A percentile compares a stretch with the other conserved stretches of the same genome.
Evolutionary conservation across 768 basidiomycete species (phyloP).

Genomic region (Tylopilus sp.): DNA sequence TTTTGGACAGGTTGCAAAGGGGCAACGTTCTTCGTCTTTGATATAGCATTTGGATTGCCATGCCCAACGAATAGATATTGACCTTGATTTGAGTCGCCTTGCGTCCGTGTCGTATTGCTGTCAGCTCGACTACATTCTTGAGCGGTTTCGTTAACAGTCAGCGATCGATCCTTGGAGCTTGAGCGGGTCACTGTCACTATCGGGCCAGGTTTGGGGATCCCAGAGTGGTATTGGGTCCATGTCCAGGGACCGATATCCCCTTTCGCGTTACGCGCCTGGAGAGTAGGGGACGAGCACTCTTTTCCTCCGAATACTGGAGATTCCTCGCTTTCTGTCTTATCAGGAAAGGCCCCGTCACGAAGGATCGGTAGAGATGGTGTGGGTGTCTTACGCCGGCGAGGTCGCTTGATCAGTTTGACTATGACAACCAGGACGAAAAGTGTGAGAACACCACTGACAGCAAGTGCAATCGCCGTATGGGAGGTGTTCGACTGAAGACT

Average conservation of each 20-base stretch:
- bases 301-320: conserved; percentile 80
- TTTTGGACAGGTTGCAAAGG: conserved; percentile 42
- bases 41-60: conserved; percentile 19
- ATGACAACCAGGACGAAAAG: conserved; percentile 48
- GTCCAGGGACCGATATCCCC: conserved; percentile 47
- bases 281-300: conserved; percentile 47
- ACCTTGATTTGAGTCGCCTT: conserved; percentile 6
- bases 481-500: conserved; percentile 13
- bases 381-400: conserved; percentile 50
- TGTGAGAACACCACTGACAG: conserved; percentile 48
- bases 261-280: conserved; percentile 30
- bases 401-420: conserved; percentile 46
- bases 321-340: conserved; percentile 46
- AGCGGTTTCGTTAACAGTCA: conserved; percentile 6
- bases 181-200: conserved; percentile 23
- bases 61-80: conserved; percentile 26
- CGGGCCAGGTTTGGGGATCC: conserved; percentile 28
- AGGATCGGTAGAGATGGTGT: conserved; percentile 76
- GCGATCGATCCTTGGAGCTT: conserved; percentile 15
- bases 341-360: conserved; percentile 51
- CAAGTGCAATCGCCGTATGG: conserved; percentile 48
- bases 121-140: conserved; percentile 6
- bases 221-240: conserved; percentile 54
- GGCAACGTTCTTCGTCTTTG: conserved; percentile 24
- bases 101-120: conserved; percentile 13